Base-by-base conservation (phyloP, 2,329 filamentous ascomycete genomes). In the Tolypocladium nubicola region DNA sequence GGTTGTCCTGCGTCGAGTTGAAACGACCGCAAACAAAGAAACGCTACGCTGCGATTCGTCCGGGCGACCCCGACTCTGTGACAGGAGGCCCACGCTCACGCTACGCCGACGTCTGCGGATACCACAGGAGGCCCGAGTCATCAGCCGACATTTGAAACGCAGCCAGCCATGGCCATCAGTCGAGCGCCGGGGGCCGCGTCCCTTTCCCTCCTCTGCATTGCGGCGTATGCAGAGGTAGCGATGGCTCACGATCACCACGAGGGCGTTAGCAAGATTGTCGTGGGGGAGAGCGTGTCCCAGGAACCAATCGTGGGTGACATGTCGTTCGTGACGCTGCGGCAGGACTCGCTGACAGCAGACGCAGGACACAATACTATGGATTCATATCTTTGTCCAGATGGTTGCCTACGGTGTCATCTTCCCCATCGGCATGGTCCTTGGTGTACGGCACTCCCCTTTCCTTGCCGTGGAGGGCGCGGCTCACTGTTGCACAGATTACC, bases 381-480 rank as follows among this genome's bases (percentile, higher is more conserved):
- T 87, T 64, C 94, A 99, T 74, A 97, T 99, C 67, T 80, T 96
- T 59, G 73, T 96, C 52, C 92, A 96, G 79, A 87, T 86, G 70
- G 68, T 94, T 58, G 85, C 91, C 58, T 97, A 95, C 78, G 94
- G 94, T 60, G 79, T 99, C 64, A 83, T 97, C 59, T 97, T 96
- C 67, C 94, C 94, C 13, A 80, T 90, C 19, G 94, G 94, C 65
- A 97, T 99, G 93, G 91, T 97, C 47, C 78, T 97, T 21, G 93
- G 93, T 59, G 89, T 94, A 83, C 66, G 87, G 75, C 53, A 30
- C 37, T 54, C 16, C n/a, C 7, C 13, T 3, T 21, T 19, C 4
- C 47, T 33, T 38, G 26, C 14, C 14, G 45, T 33, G 16, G 16
- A 35, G 10, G 47, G 2, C 37, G n/a, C 16, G n/a, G 7, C 16